Evolutionary conservation across 164 flowering plant species (phyloP).

Genomic region (Buxus sempervirens): DNA sequence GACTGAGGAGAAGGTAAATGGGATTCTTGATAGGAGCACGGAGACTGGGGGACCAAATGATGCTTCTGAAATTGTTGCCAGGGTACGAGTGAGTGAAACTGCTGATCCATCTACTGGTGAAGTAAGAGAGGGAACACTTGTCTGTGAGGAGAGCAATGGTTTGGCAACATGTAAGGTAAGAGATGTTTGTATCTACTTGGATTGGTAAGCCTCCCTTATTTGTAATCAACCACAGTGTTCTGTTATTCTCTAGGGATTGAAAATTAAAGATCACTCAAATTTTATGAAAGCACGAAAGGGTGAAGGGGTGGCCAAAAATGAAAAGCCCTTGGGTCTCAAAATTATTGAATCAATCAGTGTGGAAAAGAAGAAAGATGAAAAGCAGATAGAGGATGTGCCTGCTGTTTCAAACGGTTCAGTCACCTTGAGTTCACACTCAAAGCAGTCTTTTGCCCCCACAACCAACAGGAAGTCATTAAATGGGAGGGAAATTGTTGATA

Average conservation of each 20-base stretch:
- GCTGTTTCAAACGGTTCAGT: slow-evolving; percentile 41
- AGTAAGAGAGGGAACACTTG: slow-evolving; percentile 19
- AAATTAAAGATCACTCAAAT: slow-evolving; percentile 22
- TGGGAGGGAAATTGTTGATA: slow-evolving; percentile 29
- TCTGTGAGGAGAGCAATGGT: slow-evolving; percentile 26
- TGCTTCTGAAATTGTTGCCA: slow-evolving; percentile 15
- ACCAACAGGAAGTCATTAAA: slow-evolving; percentile 40
- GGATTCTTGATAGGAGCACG: not conserved
- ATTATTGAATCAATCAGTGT: slow-evolving; percentile 18
- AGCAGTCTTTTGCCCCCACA: slow-evolving; percentile 24
- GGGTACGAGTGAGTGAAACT: slow-evolving; percentile 22
- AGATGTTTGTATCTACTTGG: not conserved
- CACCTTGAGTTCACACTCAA: slow-evolving; percentile 26
- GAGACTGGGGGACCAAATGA: slow-evolving; percentile 15
- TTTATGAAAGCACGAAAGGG: slow-evolving; percentile 28
- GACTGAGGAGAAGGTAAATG: slow-evolving; percentile 18
- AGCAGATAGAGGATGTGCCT: slow-evolving; percentile 26
- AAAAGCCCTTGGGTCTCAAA: slow-evolving; percentile 36
- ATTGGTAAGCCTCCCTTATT: not conserved
- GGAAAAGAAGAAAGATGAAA: slow-evolving; percentile 45
- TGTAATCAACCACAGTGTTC: not conserved
- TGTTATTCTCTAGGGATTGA: slow-evolving; percentile 36
- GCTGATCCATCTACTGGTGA: slow-evolving; percentile 17
- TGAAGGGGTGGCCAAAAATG: slow-evolving; percentile 39
- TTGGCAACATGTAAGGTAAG: slow-evolving; percentile 33